Percentiles rank a stretch among this genome's conserved stretches.
These are phyloP conservation scores for Orychophragmus violaceus DNA, from an alignment of 345 rosid species.

Conservation along the genomic window DNA sequence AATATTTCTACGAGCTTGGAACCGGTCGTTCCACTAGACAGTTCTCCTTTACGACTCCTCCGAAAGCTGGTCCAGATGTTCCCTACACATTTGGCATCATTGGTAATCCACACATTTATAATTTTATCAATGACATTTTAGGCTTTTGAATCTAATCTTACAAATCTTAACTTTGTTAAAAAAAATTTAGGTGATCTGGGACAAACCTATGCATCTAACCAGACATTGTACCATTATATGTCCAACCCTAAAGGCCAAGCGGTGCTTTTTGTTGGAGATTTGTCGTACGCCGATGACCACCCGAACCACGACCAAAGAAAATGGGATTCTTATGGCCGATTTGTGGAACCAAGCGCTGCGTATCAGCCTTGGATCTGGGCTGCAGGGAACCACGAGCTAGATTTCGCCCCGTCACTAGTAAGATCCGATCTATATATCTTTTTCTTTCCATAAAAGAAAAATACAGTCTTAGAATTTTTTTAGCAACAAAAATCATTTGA, in stretches of 20 bases:
- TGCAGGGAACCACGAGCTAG: slow-evolving; percentile 48
- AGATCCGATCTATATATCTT: not conserved
- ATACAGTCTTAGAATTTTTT: not conserved
- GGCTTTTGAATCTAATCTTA: not conserved
- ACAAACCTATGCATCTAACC: slow-evolving; percentile 44
- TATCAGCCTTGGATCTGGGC: slow-evolving; percentile 50
- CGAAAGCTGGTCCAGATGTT: slow-evolving; percentile 56
- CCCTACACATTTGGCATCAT: slow-evolving; percentile 65
- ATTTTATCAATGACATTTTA: not conserved
- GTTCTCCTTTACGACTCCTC: slow-evolving; percentile 55
- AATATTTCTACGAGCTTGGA: slow-evolving; percentile 52
- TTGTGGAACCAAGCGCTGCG: slow-evolving; percentile 36
- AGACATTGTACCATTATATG: slow-evolving; percentile 39
- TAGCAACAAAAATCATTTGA: not conserved
- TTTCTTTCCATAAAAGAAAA: not conserved
- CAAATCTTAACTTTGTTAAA: too few species aligned
- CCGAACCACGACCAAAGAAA: slow-evolving; percentile 37
- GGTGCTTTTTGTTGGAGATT: slow-evolving; percentile 41
- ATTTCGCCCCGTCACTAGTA: slow-evolving; percentile 32
- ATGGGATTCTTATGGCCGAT: slow-evolving; percentile 50
- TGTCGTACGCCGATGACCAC: slow-evolving; percentile 44
- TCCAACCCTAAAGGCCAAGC: slow-evolving; percentile 47
- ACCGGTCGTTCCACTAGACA: slow-evolving; percentile 34
- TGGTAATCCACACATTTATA: slow-evolving; percentile 26
- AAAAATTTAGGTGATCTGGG: slow-evolving; percentile 57